phyloP scores from a whole-genome alignment of 2,329 filamentous ascomycete genomes.

The Aspergillus sp. region DNA sequence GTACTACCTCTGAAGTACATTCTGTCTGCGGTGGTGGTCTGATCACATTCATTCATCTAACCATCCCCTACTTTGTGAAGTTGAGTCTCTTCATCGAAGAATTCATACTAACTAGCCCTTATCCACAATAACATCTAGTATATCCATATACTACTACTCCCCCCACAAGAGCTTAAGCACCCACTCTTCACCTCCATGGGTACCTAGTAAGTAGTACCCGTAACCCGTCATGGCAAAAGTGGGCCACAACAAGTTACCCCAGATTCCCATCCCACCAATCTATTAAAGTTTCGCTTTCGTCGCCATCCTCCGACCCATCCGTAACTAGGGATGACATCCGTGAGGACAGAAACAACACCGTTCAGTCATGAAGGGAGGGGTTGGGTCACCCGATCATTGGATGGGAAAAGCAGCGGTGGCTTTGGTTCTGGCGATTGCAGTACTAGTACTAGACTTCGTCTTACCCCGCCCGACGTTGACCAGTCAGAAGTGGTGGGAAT shows the following conservation, averaged over 20 bases:
- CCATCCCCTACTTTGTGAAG: neutral
- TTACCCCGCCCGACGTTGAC: conserved; percentile 8
- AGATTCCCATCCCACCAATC: neutral
- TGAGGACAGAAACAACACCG: neutral
- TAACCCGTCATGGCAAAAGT: neutral
- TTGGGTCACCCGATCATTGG: neutral
- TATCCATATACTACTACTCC: neutral
- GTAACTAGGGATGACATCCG: neutral
- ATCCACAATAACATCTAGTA: neutral
- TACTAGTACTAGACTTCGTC: neutral
- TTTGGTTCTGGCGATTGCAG: conserved; percentile 5
- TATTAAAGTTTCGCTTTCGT: neutral
- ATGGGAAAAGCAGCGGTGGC: neutral
- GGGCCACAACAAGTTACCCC: neutral
- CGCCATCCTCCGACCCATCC: neutral
- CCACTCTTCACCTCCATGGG: neutral
- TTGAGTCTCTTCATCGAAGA: neutral
- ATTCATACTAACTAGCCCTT: neutral
- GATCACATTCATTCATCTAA: neutral
- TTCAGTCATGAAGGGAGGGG: neutral
- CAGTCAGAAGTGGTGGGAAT: neutral
- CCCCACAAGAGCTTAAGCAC: neutral
- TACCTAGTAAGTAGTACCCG: neutral
- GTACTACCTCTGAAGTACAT: no score
- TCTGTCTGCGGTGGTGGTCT: neutral